phyloP scores from a whole-genome alignment of 2,329 filamentous ascomycete genomes.

The Monosporascus sp. region DNA sequence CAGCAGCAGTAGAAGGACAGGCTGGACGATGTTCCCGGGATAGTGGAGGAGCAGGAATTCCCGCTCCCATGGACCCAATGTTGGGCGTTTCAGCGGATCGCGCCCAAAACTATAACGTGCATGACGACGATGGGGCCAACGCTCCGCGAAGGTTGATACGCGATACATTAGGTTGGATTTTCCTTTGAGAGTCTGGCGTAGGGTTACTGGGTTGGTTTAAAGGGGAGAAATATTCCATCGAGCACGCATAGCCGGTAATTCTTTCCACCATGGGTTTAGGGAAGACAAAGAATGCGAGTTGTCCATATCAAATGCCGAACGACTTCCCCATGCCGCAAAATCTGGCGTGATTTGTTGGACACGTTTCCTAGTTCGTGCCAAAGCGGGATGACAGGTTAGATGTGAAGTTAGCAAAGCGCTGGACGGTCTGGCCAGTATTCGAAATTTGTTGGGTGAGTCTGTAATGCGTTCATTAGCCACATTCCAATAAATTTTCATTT shows the following conservation, averaged over 20 bases:
- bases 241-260: constrained; percentile 1
- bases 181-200: constrained; percentile 14
- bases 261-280: not conserved
- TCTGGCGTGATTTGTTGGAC: not conserved
- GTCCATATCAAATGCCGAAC: not conserved
- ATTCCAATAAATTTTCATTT: too few species aligned
- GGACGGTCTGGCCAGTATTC: constrained; percentile 53
- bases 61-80: too few species aligned
- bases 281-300: constrained; percentile 12
- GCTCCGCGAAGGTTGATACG: constrained; percentile 14
- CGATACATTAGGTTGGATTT: constrained; percentile 4
- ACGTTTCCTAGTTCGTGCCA: constrained; percentile 44
- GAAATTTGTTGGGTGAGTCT: constrained; percentile 62
- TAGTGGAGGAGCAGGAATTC: not conserved
- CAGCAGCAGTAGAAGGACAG: constrained; percentile 55
- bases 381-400: constrained; percentile 71
- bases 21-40: constrained; percentile 3
- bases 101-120: constrained; percentile 3
- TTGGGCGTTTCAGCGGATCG: not conserved
- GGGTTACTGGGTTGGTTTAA: constrained; percentile 6
- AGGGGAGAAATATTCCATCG: constrained; percentile 1
- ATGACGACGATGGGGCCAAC: constrained; percentile 7
- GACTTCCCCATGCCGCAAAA: not conserved
- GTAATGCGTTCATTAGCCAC: constrained; percentile 18
- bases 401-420: constrained; percentile 66